Base-by-base conservation (phyloP, 805 yeast genomes). In the Lipomyces chichibuensis region DNA sequence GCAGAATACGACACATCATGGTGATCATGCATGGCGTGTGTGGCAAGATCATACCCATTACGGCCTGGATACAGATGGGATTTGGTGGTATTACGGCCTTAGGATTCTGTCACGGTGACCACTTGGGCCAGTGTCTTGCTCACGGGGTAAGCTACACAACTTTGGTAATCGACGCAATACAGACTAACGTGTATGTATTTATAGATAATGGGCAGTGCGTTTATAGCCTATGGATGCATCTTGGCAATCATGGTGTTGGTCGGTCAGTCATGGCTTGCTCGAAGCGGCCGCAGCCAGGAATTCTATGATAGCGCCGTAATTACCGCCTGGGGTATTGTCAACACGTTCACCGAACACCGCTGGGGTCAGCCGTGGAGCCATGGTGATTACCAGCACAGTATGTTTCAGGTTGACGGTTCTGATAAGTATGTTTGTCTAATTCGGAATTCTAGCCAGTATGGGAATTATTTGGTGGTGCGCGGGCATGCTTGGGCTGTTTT, bases 401-500 rank as follows among this genome's bases (percentile, higher is more conserved):
- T 27, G 65, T 51, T 27, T 6, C 3, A 11, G n/a, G 17, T 25
- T 29, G 23, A 29, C n/a, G 23, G 33, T 29, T 39, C n/a, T 56
- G 9, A 32, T 60, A 29, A 25, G 33, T 27, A 9, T 4, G 14
- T 7, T n/a, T 17, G 23, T 43, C 49, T 43, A 43, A 43, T n/a
- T 43, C 20, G 9, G 49, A 8, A 43, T 32, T 64, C 9, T 58
- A 62, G 93, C 98, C 0, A 86, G 95, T 25, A 92, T 94, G 97
- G 98, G 98, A 0, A 90, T 94, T 65, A 84, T 94, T 37, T 94
- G 98, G 96, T 92, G 97, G 96, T 86, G 91, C 60, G 96, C 97
- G 64, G 98, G 98, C 7, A 80, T 92, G 71, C 78, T 92, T 32
- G 98, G 98, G 0, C 82, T 94, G 67, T 90, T 84, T 78, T 79